Percentiles rank a stretch among this genome's conserved stretches.
Conservation (phyloP, 1,284 basidiomycete species). For the Xanthoconium separans region DNA sequence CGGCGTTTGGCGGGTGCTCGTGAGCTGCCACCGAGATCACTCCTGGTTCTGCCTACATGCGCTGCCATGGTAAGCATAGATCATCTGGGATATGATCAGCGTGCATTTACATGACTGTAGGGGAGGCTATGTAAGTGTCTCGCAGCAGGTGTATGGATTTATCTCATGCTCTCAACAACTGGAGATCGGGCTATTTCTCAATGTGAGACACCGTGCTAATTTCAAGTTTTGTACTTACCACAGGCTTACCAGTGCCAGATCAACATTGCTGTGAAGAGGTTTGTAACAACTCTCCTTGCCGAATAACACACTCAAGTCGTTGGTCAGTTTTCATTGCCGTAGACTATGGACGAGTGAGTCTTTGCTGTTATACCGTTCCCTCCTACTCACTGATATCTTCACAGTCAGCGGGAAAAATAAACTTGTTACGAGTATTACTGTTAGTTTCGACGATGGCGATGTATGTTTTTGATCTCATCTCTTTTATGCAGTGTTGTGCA, state of each 20-base stretch:
- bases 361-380: background rate
- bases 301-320: background rate
- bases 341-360: constrained; percentile 19
- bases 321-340: constrained; percentile 16
- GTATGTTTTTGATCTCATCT: too few species aligned
- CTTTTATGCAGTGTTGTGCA: background rate
- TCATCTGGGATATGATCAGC: background rate
- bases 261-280: constrained; percentile 8
- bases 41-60: constrained; percentile 1
- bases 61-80: constrained; percentile 6
- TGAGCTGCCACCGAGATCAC: constrained; percentile 1
- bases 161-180: too few species aligned
- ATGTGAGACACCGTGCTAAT: background rate
- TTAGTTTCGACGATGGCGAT: constrained; percentile 4
- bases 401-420: constrained; percentile 17
- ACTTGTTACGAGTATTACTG: constrained; percentile 4
- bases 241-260: background rate
- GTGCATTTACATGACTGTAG: constrained; percentile 1
- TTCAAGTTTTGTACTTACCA: background rate
- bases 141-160: background rate
- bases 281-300: background rate
- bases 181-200: background rate
- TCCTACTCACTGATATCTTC: background rate
- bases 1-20: background rate
- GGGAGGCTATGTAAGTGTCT: constrained; percentile 13